Evolutionary conservation across 371 early-diverging fungal species (phyloP).

Genomic region (Mortierella sp.): DNA sequence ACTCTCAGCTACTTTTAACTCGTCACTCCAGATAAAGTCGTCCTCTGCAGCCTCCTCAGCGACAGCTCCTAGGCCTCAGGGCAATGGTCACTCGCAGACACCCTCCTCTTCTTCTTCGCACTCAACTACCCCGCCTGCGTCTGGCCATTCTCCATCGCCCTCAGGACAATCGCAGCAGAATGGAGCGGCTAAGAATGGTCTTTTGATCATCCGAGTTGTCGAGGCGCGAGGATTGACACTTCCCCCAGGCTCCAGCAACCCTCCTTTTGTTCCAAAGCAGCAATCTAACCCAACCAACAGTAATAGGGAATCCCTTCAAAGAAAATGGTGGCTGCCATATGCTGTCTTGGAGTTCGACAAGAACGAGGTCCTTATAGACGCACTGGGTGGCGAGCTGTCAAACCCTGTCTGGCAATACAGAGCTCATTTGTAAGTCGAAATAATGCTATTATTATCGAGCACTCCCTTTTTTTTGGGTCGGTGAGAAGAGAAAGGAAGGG

Average conservation of each 20-base stretch:
- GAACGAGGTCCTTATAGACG: conserved; percentile 90
- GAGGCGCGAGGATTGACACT: conserved; percentile 82
- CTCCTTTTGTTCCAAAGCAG: conserved; percentile 60
- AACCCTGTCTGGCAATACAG: conserved; percentile 88
- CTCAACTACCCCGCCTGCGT: conserved; percentile 24
- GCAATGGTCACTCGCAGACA: conserved; percentile 39
- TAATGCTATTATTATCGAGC: conserved; percentile 12
- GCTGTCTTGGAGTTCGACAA: conserved; percentile 94
- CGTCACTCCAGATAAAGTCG: conserved; percentile 36
- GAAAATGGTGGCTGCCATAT: conserved; percentile 89
- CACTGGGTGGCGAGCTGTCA: conserved; percentile 79
- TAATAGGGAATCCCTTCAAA: conserved; percentile 78
- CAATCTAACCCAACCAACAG: conserved; percentile 50
- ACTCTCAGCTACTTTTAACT: conserved; percentile 39
- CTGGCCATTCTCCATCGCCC: conserved; percentile 27
- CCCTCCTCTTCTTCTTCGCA: conserved; percentile 28
- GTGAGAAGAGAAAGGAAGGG: neutral
- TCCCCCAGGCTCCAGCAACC: conserved; percentile 61
- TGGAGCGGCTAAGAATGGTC: conserved; percentile 61
- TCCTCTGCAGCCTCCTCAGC: conserved; percentile 17
- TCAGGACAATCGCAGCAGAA: conserved; percentile 22
- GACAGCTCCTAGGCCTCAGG: conserved; percentile 28
- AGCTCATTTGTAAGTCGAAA: conserved; percentile 86
- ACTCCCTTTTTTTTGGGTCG: conserved; percentile 18
- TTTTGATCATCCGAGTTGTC: conserved; percentile 84